These are phyloP conservation scores for Solanum ahanhuiri DNA, from an alignment of 257 asterid genomes.

Conservation along the genomic window DNA sequence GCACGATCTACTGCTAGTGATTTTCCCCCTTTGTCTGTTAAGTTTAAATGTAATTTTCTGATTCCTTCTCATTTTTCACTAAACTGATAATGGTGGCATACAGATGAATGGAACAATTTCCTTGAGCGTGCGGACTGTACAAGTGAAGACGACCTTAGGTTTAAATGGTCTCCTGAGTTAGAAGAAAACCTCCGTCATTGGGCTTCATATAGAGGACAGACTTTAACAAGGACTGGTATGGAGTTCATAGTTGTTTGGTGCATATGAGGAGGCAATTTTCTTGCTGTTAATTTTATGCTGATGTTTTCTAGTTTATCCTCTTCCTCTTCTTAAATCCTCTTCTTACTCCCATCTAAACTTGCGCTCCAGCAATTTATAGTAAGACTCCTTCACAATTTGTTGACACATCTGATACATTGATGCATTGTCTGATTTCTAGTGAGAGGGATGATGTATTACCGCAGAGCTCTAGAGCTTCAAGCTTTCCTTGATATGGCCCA, in stretches of 20 bases:
- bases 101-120: constrained; percentile 98
- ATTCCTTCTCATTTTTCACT: neutral
- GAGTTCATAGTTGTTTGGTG: neutral
- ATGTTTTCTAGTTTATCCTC: neutral
- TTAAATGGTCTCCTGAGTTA: constrained; percentile 39
- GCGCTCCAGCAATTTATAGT: neutral
- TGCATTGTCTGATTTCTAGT: constrained; percentile 34
- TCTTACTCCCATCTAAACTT: neutral
- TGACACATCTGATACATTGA: neutral
- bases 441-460: constrained; percentile 99
- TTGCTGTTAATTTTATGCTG: neutral
- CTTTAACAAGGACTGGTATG: constrained; percentile 90
- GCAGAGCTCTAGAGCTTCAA: constrained; percentile 96
- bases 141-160: constrained; percentile 74
- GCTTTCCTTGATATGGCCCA: constrained; percentile 99
- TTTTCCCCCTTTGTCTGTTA: neutral
- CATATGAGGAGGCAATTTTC: neutral
- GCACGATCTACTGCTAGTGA: constrained; percentile 7
- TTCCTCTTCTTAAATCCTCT: neutral
- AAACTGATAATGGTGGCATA: constrained; percentile 10
- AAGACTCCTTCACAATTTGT: neutral
- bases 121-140: constrained; percentile 64
- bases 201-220: constrained; percentile 98
- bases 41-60: neutral
- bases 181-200: constrained; percentile 94